Base-by-base conservation (phyloP, 345 rosid species). In the Salix dunnii region DNA sequence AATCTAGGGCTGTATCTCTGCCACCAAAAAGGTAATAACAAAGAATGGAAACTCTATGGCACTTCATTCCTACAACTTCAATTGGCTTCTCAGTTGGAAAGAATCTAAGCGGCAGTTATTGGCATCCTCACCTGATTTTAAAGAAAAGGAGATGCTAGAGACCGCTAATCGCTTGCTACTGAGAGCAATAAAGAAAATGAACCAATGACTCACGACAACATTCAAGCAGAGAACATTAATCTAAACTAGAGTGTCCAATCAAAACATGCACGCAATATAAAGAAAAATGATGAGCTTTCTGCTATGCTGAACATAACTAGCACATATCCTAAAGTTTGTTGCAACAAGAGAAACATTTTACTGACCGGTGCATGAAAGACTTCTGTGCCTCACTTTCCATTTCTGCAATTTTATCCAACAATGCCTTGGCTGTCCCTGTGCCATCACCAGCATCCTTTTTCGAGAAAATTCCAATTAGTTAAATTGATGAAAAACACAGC, bases 311-410 rank as follows among this genome's bases (percentile, higher is more conserved):
- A 38, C 31, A 43, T 10, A 28, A 17, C 35, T 53, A 53, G 55
- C 62, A 48, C 33, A 7, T 69, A 25, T 58, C 65, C 67, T 40
- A 58, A 25, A 25, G 30, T 14, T 35, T 27, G 42, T 60, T 14
- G 31, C 4, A 21, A 48, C 36, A 48, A 49, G 51, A 21, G 21
- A 20, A 46, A 25, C n/a, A 49, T 48, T 35, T 76, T 23, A 87
- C 94, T 81, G 73, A 93, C 99, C 99, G 86, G 77, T 96, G 99
- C 99, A 96, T 93, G 83, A 96, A 96, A 74, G 98, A 93, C 85
- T 96, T 93, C 80, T 96, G 98, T 43, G 99, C 99, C 83, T 96
- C 97, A 75, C 89, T 86, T 84, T 96, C 99, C 94, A 85, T 53
- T 68, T 82, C 84, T 63, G 91, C 90, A 80, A 93, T 93, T 88